phyloP scores from a whole-genome alignment of 345 rosid genomes.

The Linum trigynum region DNA sequence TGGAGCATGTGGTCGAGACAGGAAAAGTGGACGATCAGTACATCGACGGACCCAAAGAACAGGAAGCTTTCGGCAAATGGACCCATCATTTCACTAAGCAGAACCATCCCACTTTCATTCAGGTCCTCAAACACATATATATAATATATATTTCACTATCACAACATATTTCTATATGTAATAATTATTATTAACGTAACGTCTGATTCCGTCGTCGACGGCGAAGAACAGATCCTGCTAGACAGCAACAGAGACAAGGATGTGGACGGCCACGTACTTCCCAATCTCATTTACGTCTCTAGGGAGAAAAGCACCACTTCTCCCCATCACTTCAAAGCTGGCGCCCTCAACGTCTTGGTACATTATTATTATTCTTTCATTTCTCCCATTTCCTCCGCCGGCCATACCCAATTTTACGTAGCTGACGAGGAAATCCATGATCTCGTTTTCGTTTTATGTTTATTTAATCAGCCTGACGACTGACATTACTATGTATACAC shows the following conservation, averaged over 20 bases:
- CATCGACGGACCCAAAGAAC: constrained; percentile 16
- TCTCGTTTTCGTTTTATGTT: no score
- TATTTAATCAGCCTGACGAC: no score
- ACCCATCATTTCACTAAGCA: constrained; percentile 35
- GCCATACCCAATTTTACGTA: no score
- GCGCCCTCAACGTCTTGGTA: constrained; percentile 18
- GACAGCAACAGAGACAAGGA: neutral
- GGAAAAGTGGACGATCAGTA: constrained; percentile 34
- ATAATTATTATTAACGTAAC: no score
- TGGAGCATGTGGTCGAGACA: constrained; percentile 33
- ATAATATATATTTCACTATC: no score
- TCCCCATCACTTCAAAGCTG: constrained; percentile 52
- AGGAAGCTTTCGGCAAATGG: constrained; percentile 34
- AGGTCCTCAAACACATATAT: constrained; percentile 23
- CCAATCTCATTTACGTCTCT: constrained; percentile 1
- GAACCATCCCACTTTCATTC: constrained; percentile 55
- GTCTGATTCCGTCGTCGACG: no score
- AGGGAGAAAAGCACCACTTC: neutral
- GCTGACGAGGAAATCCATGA: no score
- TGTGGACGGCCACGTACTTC: neutral
- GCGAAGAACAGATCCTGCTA: neutral
- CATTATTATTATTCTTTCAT: neutral
- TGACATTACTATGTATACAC: no score
- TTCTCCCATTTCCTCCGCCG: neutral
- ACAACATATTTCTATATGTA: no score